Evolutionary conservation across 2,329 filamentous ascomycete genomes (phyloP), one percentile per base, ranked within the genome.

Genomic region (Xylariaceae sp.): DNA sequence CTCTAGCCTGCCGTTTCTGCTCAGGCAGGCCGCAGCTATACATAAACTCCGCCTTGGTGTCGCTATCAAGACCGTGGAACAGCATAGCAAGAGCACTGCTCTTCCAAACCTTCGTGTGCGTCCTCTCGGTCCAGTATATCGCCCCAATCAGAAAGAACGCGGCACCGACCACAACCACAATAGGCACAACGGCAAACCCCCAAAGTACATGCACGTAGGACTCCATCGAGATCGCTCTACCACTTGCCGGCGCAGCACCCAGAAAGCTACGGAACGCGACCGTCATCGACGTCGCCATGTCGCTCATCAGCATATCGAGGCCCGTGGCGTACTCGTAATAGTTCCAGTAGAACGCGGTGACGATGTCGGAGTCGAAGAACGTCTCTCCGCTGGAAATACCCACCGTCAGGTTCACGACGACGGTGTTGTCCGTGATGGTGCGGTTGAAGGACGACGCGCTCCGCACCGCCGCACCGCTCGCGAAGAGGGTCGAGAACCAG

Each of bases 341-440:
- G 44, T 64, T 63, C 62, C 61, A 64, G 51, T 65, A 66, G 37
- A 66, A 65, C 2, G 62, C 62, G 19, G 64, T 63, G 12, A 65
- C 61, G 35, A 65, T 55, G 39, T 66, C 64, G 1, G 56, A 61
- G 39, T 62, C 60, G 46, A 62, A 62, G 42, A 61, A 61, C 4
- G 57, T 63, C 33, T 52, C 51, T 11, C 60, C 59, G 7, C 50
- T 56, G 2, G 58, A 56, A 22, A 63, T 61, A 16, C 59, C 61
- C 3, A 62, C 59, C 2, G 59, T 62, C 8, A 62, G 50, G 37
- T 62, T 62, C 28, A 62, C 59, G 9, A 55, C 57, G 3, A 63
- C 52, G 4, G 47, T 41, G 37, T 41, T 54, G 38, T 53, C 48
- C 4, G 51, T 53, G 17, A 62, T 44, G 16, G 54, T 62, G 4